Percentiles rank a stretch among this genome's conserved stretches.
These are phyloP conservation scores for Globisporangium recalcitrans DNA, from an alignment of 352 stramenopile species.

Conservation along the genomic window DNA sequence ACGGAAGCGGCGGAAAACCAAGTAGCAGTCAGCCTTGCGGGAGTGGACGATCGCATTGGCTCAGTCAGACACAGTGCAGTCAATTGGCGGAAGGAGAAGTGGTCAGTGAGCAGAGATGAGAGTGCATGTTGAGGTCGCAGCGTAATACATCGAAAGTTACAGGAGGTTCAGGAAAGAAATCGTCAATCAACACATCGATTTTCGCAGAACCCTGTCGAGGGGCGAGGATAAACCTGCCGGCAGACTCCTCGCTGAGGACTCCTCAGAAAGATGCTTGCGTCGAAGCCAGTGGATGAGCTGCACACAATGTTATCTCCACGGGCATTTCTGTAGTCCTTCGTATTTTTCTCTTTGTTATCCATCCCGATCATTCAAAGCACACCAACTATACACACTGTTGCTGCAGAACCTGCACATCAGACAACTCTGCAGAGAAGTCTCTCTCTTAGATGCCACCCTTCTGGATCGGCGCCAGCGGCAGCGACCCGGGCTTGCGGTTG, in stretches of 20 bases:
- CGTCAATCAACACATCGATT: neutral
- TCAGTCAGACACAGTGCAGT: neutral
- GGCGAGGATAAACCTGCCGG: too few species aligned
- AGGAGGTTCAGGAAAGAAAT: neutral
- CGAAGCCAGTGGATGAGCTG: neutral
- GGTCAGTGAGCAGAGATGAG: neutral
- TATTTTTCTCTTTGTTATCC: neutral
- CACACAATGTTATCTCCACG: too few species aligned
- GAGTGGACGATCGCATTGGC: neutral
- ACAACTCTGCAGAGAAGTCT: neutral
- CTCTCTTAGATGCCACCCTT: slow-evolving; percentile 52
- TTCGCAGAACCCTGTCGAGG: neutral
- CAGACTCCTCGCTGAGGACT: too few species aligned
- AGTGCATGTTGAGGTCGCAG: neutral
- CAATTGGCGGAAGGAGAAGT: neutral
- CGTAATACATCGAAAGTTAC: neutral
- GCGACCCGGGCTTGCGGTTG: slow-evolving; percentile 50
- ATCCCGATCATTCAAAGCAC: neutral
- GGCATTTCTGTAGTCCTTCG: neutral
- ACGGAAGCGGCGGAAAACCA: slow-evolving; percentile 12
- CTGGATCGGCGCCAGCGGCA: slow-evolving; percentile 59
- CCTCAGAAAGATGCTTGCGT: neutral
- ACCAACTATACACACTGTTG: slow-evolving; percentile 4
- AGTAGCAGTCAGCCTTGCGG: neutral
- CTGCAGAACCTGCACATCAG: neutral